phyloP scores from a whole-genome alignment of 176 grass and related monocot species.

The Juncus effusus region DNA sequence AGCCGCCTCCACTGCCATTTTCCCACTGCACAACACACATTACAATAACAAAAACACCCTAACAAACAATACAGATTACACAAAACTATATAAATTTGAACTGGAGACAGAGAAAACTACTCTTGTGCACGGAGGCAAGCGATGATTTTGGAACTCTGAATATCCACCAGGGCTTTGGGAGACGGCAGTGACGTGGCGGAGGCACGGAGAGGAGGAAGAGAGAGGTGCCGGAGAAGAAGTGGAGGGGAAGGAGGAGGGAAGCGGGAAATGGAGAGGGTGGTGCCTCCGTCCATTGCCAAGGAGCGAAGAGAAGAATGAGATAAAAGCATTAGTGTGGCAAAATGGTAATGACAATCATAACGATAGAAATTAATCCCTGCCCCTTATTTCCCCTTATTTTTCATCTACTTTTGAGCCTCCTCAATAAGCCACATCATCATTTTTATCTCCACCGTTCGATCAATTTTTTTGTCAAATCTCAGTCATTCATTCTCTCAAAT shows the following conservation, averaged over 20 bases:
- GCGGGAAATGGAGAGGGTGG: conserved; percentile 14
- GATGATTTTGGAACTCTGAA: conserved; percentile 43
- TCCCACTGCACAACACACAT: conserved; percentile 31
- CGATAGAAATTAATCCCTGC: too few species aligned
- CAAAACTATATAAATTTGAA: background rate
- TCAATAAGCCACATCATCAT: too few species aligned
- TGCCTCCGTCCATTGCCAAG: conserved; percentile 5
- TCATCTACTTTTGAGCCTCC: too few species aligned
- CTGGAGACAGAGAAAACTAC: conserved; percentile 21
- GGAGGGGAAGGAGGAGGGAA: background rate
- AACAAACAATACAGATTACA: background rate
- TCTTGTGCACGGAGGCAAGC: conserved; percentile 51
- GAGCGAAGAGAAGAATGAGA: too few species aligned
- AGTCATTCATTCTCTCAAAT: too few species aligned
- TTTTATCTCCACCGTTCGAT: too few species aligned
- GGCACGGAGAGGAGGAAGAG: background rate
- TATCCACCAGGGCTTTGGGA: conserved; percentile 31
- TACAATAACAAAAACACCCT: background rate
- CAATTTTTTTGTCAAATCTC: too few species aligned
- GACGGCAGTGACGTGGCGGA: background rate
- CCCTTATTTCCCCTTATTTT: too few species aligned
- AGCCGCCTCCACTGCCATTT: conserved; percentile 63
- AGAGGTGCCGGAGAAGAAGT: conserved; percentile 11
- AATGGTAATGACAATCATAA: too few species aligned
- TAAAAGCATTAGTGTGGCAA: too few species aligned